Percentiles rank a stretch among this genome's conserved stretches.
Conservation (phyloP, 2,329 filamentous ascomycete genomes). For the Cryoendolithus antarcticus region DNA sequence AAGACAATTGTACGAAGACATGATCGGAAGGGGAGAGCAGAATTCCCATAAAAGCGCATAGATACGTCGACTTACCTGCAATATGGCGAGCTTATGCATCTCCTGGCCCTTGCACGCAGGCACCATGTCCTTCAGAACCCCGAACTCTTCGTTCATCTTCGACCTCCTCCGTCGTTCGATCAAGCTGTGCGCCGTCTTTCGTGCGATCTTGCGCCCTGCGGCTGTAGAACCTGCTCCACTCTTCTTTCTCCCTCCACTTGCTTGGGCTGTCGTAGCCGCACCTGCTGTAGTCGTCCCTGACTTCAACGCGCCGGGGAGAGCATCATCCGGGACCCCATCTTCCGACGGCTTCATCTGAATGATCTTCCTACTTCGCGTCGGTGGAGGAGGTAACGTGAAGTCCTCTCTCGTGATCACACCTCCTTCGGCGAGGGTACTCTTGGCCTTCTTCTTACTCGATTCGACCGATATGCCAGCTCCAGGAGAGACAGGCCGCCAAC, state of each 20-base stretch:
- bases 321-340: no score
- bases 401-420: conserved; percentile 39
- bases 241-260: conserved; percentile 55
- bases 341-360: conserved; percentile 84
- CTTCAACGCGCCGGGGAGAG: conserved; percentile 11
- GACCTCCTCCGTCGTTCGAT: conserved; percentile 82
- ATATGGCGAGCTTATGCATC: conserved; percentile 96
- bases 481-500: conserved; percentile 36
- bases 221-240: conserved; percentile 58
- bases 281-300: conserved; percentile 10
- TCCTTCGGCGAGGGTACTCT: neutral
- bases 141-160: conserved; percentile 99
- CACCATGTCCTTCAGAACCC: conserved; percentile 85
- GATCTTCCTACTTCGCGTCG: conserved; percentile 85
- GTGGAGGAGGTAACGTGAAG: conserved; percentile 80
- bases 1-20: no score
- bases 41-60: no score
- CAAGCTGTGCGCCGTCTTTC: conserved; percentile 90
- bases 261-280: conserved; percentile 5
- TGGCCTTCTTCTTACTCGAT: conserved; percentile 8
- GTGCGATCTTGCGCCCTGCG: conserved; percentile 83
- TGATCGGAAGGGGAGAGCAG: no score
- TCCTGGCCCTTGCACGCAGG: conserved; percentile 86
- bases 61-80: conserved; percentile 51
- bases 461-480: conserved; percentile 22